These are phyloP conservation scores for Chondrus crispus DNA, from an alignment of 23 red algal species.

Conservation along the genomic window DNA sequence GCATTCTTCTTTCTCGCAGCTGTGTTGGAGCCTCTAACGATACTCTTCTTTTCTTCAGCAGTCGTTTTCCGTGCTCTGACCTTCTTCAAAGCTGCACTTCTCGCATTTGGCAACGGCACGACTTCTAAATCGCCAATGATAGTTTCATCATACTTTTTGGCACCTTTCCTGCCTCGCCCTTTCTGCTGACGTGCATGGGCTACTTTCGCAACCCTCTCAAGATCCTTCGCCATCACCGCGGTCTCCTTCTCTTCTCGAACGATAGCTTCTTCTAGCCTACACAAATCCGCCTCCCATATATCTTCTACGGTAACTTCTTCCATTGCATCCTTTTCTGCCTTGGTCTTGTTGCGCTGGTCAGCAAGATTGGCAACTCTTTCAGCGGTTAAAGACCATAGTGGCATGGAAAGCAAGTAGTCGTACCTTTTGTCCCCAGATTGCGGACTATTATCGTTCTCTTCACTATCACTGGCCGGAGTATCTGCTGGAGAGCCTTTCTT, in stretches of 20 bases:
- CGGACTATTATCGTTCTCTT: constrained; percentile 28
- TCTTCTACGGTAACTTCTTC: constrained; percentile 42
- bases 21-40: too few species aligned
- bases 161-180: background rate
- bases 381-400: constrained; percentile 75
- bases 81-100: background rate
- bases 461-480: background rate
- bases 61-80: background rate
- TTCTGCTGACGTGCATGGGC: constrained; percentile 12
- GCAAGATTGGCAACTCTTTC: constrained; percentile 82
- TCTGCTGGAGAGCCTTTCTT: background rate
- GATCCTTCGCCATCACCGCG: constrained; percentile 29
- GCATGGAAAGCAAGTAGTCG: constrained; percentile 94
- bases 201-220: constrained; percentile 37
- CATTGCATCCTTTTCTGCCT: constrained; percentile 62
- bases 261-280: constrained; percentile 67
- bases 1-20: background rate
- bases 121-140: constrained; percentile 32
- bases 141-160: constrained; percentile 15
- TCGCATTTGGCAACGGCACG: constrained; percentile 1
- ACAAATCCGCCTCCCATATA: constrained; percentile 78
- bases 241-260: constrained; percentile 18
- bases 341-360: constrained; percentile 72
- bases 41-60: too few species aligned
- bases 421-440: constrained; percentile 36